phyloP scores from a whole-genome alignment of 345 rosid genomes.

The Populus euphratica region DNA sequence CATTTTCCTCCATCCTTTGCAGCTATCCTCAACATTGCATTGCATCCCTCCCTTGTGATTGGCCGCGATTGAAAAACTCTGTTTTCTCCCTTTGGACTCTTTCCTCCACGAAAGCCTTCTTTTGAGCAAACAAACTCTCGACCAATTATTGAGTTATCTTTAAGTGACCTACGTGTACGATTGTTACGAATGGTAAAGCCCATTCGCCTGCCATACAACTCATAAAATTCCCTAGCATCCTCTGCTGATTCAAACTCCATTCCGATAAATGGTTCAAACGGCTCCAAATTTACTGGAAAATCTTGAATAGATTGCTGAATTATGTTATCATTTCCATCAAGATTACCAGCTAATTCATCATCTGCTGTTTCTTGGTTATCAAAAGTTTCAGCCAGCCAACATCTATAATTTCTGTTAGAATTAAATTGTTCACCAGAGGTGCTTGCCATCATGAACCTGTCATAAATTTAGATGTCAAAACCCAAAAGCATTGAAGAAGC shows the following conservation, averaged over 20 bases:
- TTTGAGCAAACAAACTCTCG: constrained; percentile 44
- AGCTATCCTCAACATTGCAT: constrained; percentile 41
- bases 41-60: constrained; percentile 39
- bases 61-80: constrained; percentile 22
- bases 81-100: constrained; percentile 17
- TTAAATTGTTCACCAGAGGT: constrained; percentile 24
- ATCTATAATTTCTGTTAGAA: constrained; percentile 26
- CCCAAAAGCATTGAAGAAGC: neutral
- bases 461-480: neutral
- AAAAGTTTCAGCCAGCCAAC: constrained; percentile 38
- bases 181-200: constrained; percentile 41
- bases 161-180: constrained; percentile 40
- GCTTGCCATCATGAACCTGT: constrained; percentile 34
- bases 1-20: constrained; percentile 39
- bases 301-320: constrained; percentile 13
- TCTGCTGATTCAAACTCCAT: constrained; percentile 41
- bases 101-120: constrained; percentile 36
- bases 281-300: constrained; percentile 18
- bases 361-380: constrained; percentile 35
- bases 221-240: constrained; percentile 44
- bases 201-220: constrained; percentile 36
- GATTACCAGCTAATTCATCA: constrained; percentile 36
- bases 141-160: constrained; percentile 42
- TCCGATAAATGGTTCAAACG: constrained; percentile 27
- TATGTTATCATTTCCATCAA: constrained; percentile 26